These are phyloP conservation scores for Isatis tinctoria DNA, from an alignment of 345 rosid species.

Conservation along the genomic window DNA sequence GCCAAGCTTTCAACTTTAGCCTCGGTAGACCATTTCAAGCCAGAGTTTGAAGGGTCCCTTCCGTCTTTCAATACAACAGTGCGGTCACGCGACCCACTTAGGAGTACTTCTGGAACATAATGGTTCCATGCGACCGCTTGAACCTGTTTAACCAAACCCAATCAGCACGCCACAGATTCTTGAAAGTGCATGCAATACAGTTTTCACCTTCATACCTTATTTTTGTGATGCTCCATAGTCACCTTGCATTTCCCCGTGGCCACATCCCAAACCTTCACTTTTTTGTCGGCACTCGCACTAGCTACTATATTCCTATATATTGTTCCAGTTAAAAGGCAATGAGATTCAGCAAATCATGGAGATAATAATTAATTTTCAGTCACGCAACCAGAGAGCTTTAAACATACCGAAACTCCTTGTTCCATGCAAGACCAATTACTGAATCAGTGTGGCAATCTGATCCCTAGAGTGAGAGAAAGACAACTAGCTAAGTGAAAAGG, in stretches of 20 bases:
- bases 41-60: slow-evolving; percentile 61
- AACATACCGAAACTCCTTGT: slow-evolving; percentile 72
- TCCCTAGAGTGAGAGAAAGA: slow-evolving; percentile 39
- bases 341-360: neutral
- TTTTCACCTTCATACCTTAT: slow-evolving; percentile 51
- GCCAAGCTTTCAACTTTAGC: slow-evolving; percentile 70
- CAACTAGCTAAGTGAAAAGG: neutral
- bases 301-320: slow-evolving; percentile 85
- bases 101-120: slow-evolving; percentile 65
- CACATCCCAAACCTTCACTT: slow-evolving; percentile 80
- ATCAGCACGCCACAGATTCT: neutral
- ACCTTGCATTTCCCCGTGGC: slow-evolving; percentile 57
- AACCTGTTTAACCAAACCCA: slow-evolving; percentile 46
- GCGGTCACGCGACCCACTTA: slow-evolving; percentile 80
- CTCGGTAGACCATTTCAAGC: slow-evolving; percentile 58
- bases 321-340: neutral
- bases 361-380: too few species aligned
- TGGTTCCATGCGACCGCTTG: slow-evolving; percentile 93
- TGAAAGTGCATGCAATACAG: too few species aligned
- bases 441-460: slow-evolving; percentile 74
- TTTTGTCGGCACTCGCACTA: slow-evolving; percentile 81
- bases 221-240: slow-evolving; percentile 72
- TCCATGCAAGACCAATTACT: slow-evolving; percentile 91
- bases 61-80: slow-evolving; percentile 82
- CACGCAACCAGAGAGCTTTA: neutral